Evolutionary conservation across 148 eudicot genomes (phyloP).

Genomic region (Fagopyrum homotropicum): DNA sequence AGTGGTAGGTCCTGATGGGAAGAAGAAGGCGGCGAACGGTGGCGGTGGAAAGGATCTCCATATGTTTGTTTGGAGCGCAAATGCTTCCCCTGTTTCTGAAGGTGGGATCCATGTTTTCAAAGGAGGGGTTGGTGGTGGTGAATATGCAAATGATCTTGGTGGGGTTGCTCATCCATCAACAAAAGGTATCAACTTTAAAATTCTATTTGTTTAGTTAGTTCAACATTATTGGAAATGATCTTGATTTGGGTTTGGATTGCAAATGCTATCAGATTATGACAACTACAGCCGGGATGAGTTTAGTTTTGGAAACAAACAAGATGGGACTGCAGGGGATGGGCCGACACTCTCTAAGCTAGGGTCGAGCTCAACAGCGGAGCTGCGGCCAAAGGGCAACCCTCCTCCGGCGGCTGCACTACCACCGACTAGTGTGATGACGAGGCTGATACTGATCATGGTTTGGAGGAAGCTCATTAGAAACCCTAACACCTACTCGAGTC

Average conservation of each 20-base stretch:
- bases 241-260: not conserved
- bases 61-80: conserved; percentile 78
- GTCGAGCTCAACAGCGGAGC: conserved; percentile 79
- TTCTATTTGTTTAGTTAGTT: not conserved
- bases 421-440: conserved; percentile 61
- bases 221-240: not conserved
- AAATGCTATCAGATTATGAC: conserved; percentile 52
- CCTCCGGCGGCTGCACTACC: conserved; percentile 48
- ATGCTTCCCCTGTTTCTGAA: conserved; percentile 68
- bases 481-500: conserved; percentile 67
- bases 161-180: conserved; percentile 61
- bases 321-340: conserved; percentile 40
- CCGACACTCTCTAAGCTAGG: conserved; percentile 69
- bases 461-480: conserved; percentile 68
- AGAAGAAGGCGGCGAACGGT: conserved; percentile 26
- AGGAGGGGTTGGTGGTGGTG: conserved; percentile 38
- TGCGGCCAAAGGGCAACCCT: conserved; percentile 45
- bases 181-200: conserved; percentile 41
- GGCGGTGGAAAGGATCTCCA: conserved; percentile 67
- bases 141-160: conserved; percentile 29
- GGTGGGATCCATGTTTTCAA: conserved; percentile 87
- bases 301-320: conserved; percentile 58
- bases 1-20: conserved; percentile 25
- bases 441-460: conserved; percentile 61
- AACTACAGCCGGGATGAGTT: conserved; percentile 76